Percentiles rank a stretch among this genome's conserved stretches.
These are phyloP conservation scores for Aspergillus glaucus DNA, from an alignment of 2,329 filamentous ascomycete genomes.

Conservation along the genomic window DNA sequence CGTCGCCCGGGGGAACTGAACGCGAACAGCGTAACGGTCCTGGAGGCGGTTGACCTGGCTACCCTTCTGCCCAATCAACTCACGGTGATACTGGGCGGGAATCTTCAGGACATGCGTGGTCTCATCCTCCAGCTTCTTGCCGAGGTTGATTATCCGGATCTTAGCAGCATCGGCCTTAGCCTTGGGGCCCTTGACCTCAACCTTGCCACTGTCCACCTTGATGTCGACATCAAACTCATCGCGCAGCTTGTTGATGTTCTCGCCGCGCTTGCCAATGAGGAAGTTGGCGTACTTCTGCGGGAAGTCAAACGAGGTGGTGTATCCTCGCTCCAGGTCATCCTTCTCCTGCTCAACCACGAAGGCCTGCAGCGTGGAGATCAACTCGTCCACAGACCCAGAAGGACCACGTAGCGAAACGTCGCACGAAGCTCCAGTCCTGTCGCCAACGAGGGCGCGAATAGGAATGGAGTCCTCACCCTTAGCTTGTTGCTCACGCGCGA, in stretches of 20 bases:
- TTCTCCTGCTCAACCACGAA: conserved; percentile 85
- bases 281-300: conserved; percentile 92
- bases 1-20: conserved; percentile 79
- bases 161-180: conserved; percentile 87
- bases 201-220: conserved; percentile 87
- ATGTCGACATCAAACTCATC: conserved; percentile 70
- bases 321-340: conserved; percentile 89
- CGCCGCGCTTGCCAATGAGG: conserved; percentile 60
- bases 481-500: conserved; percentile 51
- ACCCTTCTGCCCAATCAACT: conserved; percentile 84
- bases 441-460: conserved; percentile 50
- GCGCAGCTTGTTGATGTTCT: conserved; percentile 63
- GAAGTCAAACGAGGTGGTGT: conserved; percentile 81
- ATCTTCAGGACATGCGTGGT: conserved; percentile 81
- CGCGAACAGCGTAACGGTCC: conserved; percentile 84
- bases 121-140: conserved; percentile 83
- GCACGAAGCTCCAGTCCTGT: conserved; percentile 21
- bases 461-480: conserved; percentile 47
- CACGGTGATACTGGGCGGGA: conserved; percentile 86
- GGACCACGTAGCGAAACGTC: conserved; percentile 72
- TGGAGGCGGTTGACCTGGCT: conserved; percentile 87
- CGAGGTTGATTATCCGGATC: conserved; percentile 70
- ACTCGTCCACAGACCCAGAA: conserved; percentile 61
- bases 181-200: conserved; percentile 92
- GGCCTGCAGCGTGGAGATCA: conserved; percentile 65